Evolutionary conservation across 2,329 filamentous ascomycete genomes (phyloP), one percentile per base, ranked within the genome.

Genomic region (Penicillium palitans): DNA sequence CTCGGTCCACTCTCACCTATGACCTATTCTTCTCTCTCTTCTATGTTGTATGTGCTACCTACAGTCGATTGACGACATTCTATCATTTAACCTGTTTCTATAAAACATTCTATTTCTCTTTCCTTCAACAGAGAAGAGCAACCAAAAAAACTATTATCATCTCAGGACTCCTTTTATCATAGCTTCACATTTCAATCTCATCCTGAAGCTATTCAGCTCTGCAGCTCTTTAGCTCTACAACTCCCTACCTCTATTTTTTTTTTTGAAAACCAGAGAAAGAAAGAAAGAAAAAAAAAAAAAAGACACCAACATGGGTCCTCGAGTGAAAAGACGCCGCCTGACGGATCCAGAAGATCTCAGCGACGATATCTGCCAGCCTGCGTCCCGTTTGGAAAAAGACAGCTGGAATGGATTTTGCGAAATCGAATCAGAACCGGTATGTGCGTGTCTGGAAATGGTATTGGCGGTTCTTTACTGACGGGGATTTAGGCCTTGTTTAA

Each of bases 381-480:
- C 74, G 10, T 76, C 70, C 12, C 48, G 51, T 4, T 55, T 72
- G 25, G 77, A 81, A 52, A 81, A 77, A 61, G 64, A 69, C 31
- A 72, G 61, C 8, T 80, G 78, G 79, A 75, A 75, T 65, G 79
- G 79, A 17, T 79, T 79, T 57, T 79, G 77, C 63, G 92, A 97
- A 70, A 83, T 98, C 50, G 92, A 96, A 75, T 96, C 91, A 7
- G 92, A 97, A 61, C 93, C 93, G 8, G 91, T 91, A 75, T 76
- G 84, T 48, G 84, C 48, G 10, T 15, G 41, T 3, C 29, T 15
- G 39, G 3, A 24, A 13, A 39, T 45, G 17, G 17, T 3, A 29
- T 53, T 21, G 47, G 29, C 27, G 35, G 12, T 15, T 29, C 24
- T 49, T 45, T 27, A 13, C 37, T 21, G 33, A 57, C 29, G 42